These are phyloP conservation scores for Hymenoscyphus fructigenus DNA, from an alignment of 2,329 filamentous ascomycete species.

Conservation along the genomic window DNA sequence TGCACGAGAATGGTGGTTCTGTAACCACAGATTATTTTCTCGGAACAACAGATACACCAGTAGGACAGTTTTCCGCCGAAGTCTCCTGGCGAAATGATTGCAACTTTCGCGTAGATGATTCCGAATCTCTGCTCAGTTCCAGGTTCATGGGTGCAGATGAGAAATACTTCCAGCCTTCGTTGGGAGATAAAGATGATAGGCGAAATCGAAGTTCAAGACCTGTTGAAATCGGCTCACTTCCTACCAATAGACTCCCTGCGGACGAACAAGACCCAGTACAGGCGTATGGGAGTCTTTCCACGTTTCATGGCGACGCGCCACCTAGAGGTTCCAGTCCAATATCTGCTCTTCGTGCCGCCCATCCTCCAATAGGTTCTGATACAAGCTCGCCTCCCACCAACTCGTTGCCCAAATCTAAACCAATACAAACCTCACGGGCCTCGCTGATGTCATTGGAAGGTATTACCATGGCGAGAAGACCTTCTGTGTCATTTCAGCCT, in stretches of 20 bases:
- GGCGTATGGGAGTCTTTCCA: slow-evolving; percentile 86
- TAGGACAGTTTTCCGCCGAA: slow-evolving; percentile 77
- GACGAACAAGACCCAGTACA: slow-evolving; percentile 64
- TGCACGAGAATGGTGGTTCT: slow-evolving; percentile 60
- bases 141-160: slow-evolving; percentile 92
- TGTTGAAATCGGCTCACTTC: slow-evolving; percentile 71
- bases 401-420: slow-evolving; percentile 44
- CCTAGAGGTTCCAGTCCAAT: slow-evolving; percentile 81
- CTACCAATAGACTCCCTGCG: slow-evolving; percentile 54
- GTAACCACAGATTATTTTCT: slow-evolving; percentile 77
- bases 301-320: slow-evolving; percentile 80
- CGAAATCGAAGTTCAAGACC: slow-evolving; percentile 40
- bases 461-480: slow-evolving; percentile 58
- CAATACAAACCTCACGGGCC: slow-evolving; percentile 34
- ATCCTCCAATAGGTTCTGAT: slow-evolving; percentile 55
- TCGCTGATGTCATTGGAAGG: slow-evolving; percentile 49
- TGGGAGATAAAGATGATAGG: slow-evolving; percentile 45
- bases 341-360: slow-evolving; percentile 73
- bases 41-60: slow-evolving; percentile 80
- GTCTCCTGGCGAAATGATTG: slow-evolving; percentile 86
- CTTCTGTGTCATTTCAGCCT: slow-evolving; percentile 87
- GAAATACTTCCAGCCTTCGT: slow-evolving; percentile 77
- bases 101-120: slow-evolving; percentile 87
- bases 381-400: slow-evolving; percentile 55
- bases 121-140: slow-evolving; percentile 86